Percentiles rank a stretch among this genome's conserved stretches.
Evolutionary conservation across 352 stramenopile species (phyloP).

Genomic region (Phytophthora constricta): DNA sequence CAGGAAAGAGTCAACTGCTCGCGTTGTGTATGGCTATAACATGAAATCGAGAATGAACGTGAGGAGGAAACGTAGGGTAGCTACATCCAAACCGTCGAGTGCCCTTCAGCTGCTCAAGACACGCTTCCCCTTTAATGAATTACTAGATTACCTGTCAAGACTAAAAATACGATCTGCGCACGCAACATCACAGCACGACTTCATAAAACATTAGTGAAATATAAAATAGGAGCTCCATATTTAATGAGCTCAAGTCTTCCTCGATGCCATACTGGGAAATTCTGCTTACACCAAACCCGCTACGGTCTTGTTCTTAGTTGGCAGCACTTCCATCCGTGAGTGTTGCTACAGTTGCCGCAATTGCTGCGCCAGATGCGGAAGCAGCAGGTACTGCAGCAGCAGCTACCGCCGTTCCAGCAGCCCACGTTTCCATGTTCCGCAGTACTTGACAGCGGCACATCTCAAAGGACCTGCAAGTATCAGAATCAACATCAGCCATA

Average conservation of each 20-base stretch:
- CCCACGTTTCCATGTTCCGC: background rate
- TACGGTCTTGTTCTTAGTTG: background rate
- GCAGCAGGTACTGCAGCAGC: too few relatives aligned
- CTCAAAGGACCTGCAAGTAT: background rate
- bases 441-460: background rate
- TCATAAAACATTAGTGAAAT: slow-evolving; percentile 1
- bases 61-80: background rate
- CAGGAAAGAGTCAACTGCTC: background rate
- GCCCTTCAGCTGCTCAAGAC: background rate
- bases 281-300: background rate
- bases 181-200: background rate
- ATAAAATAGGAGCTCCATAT: background rate
- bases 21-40: slow-evolving; percentile 22
- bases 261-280: background rate
- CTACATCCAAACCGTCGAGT: background rate
- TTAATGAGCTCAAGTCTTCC: too few relatives aligned
- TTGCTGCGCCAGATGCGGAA: too few relatives aligned
- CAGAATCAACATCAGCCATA: background rate
- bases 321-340: background rate
- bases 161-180: background rate
- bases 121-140: background rate
- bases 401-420: background rate
- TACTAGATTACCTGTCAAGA: background rate
- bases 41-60: slow-evolving; percentile 22
- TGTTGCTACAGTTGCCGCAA: too few relatives aligned